Evolutionary conservation across 371 early-diverging fungal genomes (phyloP), one percentile per base, ranked within the genome.

Genomic region (Circinella minor): DNA sequence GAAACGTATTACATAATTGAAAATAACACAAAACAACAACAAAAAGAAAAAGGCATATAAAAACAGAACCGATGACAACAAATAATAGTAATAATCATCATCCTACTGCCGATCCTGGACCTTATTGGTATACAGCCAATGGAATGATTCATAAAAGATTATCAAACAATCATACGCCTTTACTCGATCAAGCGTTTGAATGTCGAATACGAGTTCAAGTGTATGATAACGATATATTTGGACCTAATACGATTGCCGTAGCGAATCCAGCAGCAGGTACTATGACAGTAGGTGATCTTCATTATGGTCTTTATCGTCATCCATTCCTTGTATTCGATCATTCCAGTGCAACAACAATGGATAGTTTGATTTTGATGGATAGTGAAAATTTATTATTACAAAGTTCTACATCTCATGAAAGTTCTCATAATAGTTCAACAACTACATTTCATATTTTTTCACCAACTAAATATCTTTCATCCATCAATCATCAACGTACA

Each of bases 51-150:
- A 27, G 2, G 27, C 27, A 27, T 27, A 0, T 27, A 27, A 27
- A 27, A 27, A 27, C 0, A 27, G 2, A 27, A 27, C 27, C 47
- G 3, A 47, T 15, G 1, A 47, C 3, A 3, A 11, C 47, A 47
- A 47, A 47, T 47, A 47, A 3, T n/a, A 51, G 51, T 51, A 51
- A n/a, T 51, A 51, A 51, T 51, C 14, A 51, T n/a, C 14, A 51
- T 57, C 18, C 5, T 34, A n/a, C 57, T 7, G 18, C 34, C 5
- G 57, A 57, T 57, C 1, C 57, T 57, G 57, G n/a, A 27, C 34
- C 57, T 27, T 75, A 75, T 37, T 75, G 75, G 75, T 75, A 75
- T 55, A 69, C 75, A 18, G 71, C 75, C 9, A 61, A 75, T 47
- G 75, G 75, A 6, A 63, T 71, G 71, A 69, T 71, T 49, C 68